Base-by-base conservation (phyloP, 805 yeast species). In the Starmerella khaoyaiensis region DNA sequence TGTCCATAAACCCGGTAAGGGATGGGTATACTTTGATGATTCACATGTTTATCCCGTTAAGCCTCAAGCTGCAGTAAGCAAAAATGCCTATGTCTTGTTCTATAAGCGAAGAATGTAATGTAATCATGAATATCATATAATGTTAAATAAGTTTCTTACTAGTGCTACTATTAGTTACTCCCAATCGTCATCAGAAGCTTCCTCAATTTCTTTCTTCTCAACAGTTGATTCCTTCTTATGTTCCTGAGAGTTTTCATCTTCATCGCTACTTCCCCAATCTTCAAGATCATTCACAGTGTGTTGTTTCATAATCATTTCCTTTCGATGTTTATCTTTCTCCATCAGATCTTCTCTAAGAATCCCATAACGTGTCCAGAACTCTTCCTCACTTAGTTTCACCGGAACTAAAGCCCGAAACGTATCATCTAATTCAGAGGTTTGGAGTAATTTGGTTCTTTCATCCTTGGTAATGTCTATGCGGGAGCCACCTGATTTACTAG, bases 21-120 rank as follows among this genome's bases (percentile, higher is more conserved):
- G 75, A 1, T 84, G 94, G 94, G 74, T 80, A 50, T 71, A 74
- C 43, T 84, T 76, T 56, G 94, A 84, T 56, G 95, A 84, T 56
- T 68, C 80, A 0, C 69, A 67, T 38, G 76, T 78, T n/a, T 62
- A 70, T 20, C 68, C 63, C 39, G 61, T 65, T 15, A 54, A 60
- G 8, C 61, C 56, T 25, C 69, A 69, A 31, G 54, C 48, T 27
- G 83, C 79, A 12, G 61, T 79, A 31, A 78, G 78, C 46, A 63
- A 68, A 33, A 79, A 78, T 56, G 94, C 93, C 4, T 84, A 84
- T 56, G 83, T 90, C 30, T 60, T 84, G 42, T 83, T 84, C 56
- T 83, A 79, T 53, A 70, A 68, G 42, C 64, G 83, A 25, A 40
- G 44, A 4, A 35, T 42, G 42, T 32, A 26, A 35, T 15, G 4